A percentile compares a stretch with the other conserved stretches of the same genome.
Evolutionary conservation across 2,329 filamentous ascomycete genomes (phyloP).

Genomic region (Triangularia setosa): DNA sequence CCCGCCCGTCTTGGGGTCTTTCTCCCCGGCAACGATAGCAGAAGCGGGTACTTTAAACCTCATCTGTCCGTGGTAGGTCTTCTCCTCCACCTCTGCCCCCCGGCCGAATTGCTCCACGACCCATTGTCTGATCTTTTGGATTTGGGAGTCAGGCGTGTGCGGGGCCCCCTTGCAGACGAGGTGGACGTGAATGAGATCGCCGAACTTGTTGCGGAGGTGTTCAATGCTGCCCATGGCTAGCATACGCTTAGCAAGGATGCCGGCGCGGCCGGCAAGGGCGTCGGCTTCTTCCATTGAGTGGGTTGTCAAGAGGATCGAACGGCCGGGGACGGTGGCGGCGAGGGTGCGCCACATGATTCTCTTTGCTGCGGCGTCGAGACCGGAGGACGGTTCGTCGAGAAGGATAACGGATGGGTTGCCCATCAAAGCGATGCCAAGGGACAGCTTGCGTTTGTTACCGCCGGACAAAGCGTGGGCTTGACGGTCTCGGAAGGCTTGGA

Average conservation of each 20-base stretch:
- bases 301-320: slow-evolving; percentile 84
- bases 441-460: slow-evolving; percentile 91
- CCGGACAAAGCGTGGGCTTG: slow-evolving; percentile 80
- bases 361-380: slow-evolving; percentile 87
- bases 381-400: slow-evolving; percentile 83
- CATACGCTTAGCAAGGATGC: slow-evolving; percentile 83
- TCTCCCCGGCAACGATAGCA: slow-evolving; percentile 13
- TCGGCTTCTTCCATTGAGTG: slow-evolving; percentile 96
- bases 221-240: slow-evolving; percentile 76
- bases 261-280: slow-evolving; percentile 75
- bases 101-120: slow-evolving; percentile 55
- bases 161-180: slow-evolving; percentile 73
- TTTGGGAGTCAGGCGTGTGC: slow-evolving; percentile 65
- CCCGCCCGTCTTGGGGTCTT: slow-evolving; percentile 4
- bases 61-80: slow-evolving; percentile 80
- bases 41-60: slow-evolving; percentile 67
- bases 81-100: slow-evolving; percentile 64
- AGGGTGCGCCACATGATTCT: slow-evolving; percentile 91
- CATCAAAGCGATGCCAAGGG: slow-evolving; percentile 84
- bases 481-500: slow-evolving; percentile 64
- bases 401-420: slow-evolving; percentile 84
- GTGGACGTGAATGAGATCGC: slow-evolving; percentile 76
- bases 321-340: slow-evolving; percentile 65
- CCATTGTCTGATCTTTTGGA: slow-evolving; percentile 63
- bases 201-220: slow-evolving; percentile 68